Percentiles rank a stretch among this genome's conserved stretches.
phyloP scores from a whole-genome alignment of 2,329 filamentous ascomycete genomes.

The Fusarium mexicanum region DNA sequence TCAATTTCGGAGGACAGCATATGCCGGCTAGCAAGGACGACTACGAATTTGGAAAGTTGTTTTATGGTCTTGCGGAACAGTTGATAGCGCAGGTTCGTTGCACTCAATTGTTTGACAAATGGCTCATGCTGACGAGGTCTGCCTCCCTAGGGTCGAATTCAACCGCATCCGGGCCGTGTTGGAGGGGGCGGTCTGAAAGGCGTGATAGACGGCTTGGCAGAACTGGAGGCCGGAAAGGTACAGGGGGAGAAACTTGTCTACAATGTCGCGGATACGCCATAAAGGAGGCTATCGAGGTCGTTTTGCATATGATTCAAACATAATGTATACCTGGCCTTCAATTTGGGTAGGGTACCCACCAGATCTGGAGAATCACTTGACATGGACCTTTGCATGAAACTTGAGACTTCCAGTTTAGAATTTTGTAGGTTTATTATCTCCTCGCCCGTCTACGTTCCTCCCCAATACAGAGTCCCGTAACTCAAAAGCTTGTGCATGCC shows the following conservation, averaged over 20 bases:
- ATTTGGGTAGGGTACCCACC: too few relatives aligned
- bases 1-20: background rate
- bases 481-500: background rate
- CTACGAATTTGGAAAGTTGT: background rate
- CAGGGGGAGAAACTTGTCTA: background rate
- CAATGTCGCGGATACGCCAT: background rate
- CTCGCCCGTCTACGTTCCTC: background rate
- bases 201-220: background rate
- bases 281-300: background rate
- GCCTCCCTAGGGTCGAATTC: background rate
- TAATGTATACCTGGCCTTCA: too few relatives aligned
- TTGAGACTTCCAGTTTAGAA: background rate
- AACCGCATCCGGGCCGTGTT: background rate
- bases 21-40: background rate
- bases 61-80: background rate
- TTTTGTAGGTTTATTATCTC: rapidly evolving
- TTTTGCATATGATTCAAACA: background rate
- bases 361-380: too few relatives aligned
- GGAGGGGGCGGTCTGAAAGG: background rate
- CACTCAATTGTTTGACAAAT: background rate
- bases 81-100: background rate
- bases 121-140: background rate
- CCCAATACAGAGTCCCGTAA: rapidly evolving
- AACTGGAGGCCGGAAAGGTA: background rate
- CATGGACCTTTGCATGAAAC: background rate